Base-by-base conservation (phyloP, 2,329 filamentous ascomycete genomes). In the Aspergillus japonicus region DNA sequence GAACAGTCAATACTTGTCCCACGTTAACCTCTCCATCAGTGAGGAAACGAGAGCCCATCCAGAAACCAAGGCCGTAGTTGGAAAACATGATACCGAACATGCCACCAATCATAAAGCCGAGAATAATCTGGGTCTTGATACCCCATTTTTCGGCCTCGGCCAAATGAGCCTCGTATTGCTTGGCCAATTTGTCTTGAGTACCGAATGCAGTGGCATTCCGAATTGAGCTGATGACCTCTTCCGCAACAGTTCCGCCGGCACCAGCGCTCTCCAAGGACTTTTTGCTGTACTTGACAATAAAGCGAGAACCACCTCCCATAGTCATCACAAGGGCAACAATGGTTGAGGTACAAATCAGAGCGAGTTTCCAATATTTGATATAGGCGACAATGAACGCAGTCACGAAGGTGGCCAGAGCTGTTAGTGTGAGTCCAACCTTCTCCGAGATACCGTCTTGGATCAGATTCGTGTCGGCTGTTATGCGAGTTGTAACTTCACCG, bases 391-490 rank as follows among this genome's bases (percentile, higher is more conserved):
- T 81, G 66, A 96, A 96, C 16, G 92, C 92, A 0, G 93, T 88
- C 57, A 96, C 78, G 70, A 98, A 98, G 8, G 91, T 93, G 1
- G 92, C 87, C 4, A 92, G 53, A 12, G 91, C 90, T 14, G 87
- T 86, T 58, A 96, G 73, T 0, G 91, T 92, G 64, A 96, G 78
- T 14, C 87, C 87, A 49, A 96, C 85, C 79, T 96, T 96, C 75
- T 96, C 91, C 0, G 91, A 96, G 50, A 99, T 92, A 58, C 92
- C 94, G 66, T 96, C 93, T 75, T 97, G 94, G 57, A 98, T 89
- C 56, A 96, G 81, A 70, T 96, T 97, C 49, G 92, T 96, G 74
- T 98, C 94, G 11, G 93, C 89, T 0, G 94, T 98, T 68, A 97
- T 96, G 64, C 93, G 88, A 1, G 93, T 96, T 0, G 93, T 96